These are phyloP conservation scores for Vigna mungo DNA, from an alignment of 306 rosid species.

Conservation along the genomic window DNA sequence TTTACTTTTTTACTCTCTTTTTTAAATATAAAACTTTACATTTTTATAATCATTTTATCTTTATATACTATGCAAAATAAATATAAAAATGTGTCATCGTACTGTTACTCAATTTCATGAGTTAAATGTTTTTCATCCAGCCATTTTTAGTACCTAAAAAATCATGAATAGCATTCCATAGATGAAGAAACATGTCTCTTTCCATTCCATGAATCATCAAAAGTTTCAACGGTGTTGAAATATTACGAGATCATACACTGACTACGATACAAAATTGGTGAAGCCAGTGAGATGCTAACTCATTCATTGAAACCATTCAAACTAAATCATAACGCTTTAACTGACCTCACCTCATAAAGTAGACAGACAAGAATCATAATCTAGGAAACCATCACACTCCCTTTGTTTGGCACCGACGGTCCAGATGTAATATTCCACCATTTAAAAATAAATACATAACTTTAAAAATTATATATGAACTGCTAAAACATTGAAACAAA, in stretches of 20 bases:
- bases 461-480: too few species aligned
- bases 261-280: background rate
- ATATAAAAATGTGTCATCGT: too few species aligned
- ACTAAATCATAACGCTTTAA: background rate
- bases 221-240: conserved; percentile 14
- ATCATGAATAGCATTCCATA: background rate
- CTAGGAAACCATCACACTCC: background rate
- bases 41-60: too few species aligned
- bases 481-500: too few species aligned
- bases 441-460: too few species aligned
- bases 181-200: background rate
- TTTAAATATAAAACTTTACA: too few species aligned
- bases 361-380: background rate
- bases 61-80: too few species aligned
- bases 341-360: background rate
- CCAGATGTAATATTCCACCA: background rate
- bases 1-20: too few species aligned
- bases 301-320: background rate
- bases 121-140: too few species aligned
- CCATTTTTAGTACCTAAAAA: background rate
- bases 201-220: conserved; percentile 1
- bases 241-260: background rate
- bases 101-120: too few species aligned
- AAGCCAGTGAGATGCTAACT: background rate
- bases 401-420: conserved; percentile 7